Evolutionary conservation across 108 stramenopile genomes (phyloP), one percentile per base, ranked within the genome.

Genomic region (Nannochloropsis granulata): DNA sequence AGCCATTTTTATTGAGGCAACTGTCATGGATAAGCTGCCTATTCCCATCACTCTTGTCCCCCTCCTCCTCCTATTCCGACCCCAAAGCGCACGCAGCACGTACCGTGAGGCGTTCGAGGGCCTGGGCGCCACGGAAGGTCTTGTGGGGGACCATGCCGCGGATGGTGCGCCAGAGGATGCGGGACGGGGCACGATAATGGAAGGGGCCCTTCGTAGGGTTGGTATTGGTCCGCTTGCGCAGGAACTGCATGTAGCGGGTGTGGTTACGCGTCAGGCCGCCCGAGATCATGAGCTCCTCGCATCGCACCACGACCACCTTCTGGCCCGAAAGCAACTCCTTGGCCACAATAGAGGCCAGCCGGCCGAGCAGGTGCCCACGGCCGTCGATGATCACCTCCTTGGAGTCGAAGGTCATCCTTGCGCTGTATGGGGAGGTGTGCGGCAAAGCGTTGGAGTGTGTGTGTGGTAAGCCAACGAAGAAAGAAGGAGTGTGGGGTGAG

Each of bases 81-180:
- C 1, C 34, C 34, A 3, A 34, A 3, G 34, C 34, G 5, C n/a
- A n/a, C n/a, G 34, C 34, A 34, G 56, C n/a, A 71, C 86, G 80
- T 19, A 87, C 86, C 83, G 81, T 93, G n/a, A 99, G 92, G 85
- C 97, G 94, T 80, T 86, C 88, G 81, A 99, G 89, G 14, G 99
- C 99, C 19, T 92, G 94, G 83, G 94, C 93, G 81, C 99, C 99
- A 44, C 99, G 94, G 56, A 91, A 91, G 24, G 97, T 95, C 95
- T 97, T 99, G 88, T 98, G 98, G 81, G 97, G 94, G 78, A 98
- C 88, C 99, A 99, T 99, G 85, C 99, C 99, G 56, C 99, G 97
- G 86, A 99, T 93, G 80, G 97, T 98, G 79, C 99, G 92, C 97
- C 96, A 98, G 79, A 99, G 94, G 92, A 98, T 98, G 26, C 93